Percentiles rank a stretch among this genome's conserved stretches.
Evolutionary conservation across 257 asterid genomes (phyloP).

Genomic region (Petrea volubilis): DNA sequence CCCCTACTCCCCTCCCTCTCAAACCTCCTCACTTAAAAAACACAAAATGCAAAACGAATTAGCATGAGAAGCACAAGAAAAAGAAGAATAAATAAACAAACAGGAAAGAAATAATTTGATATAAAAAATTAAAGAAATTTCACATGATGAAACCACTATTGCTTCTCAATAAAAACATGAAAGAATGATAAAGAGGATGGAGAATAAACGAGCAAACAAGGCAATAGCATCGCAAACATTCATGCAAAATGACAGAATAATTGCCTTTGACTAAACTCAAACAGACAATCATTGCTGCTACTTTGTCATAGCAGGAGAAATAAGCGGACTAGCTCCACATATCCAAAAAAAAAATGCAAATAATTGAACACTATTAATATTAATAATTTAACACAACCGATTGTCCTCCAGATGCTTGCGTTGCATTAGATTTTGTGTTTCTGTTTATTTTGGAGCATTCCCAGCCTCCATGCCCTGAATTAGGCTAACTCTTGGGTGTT

Average conservation of each 20-base stretch:
- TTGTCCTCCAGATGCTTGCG: constrained; percentile 1
- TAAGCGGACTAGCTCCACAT: background rate
- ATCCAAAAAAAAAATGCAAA: no score
- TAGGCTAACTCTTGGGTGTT: background rate
- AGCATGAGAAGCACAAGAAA: background rate
- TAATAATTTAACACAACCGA: background rate
- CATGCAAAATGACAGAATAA: background rate
- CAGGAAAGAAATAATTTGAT: background rate
- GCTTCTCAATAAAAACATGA: background rate
- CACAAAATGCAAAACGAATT: background rate
- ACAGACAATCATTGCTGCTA: background rate
- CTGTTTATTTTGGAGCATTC: background rate
- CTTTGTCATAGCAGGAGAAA: background rate
- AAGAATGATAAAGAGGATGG: background rate
- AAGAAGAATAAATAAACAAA: background rate
- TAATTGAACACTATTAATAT: background rate
- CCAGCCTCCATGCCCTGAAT: background rate
- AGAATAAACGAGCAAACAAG: background rate
- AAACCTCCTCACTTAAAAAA: background rate
- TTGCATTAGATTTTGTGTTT: background rate
- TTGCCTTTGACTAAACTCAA: background rate
- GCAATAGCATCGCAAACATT: background rate
- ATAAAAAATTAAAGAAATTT: background rate
- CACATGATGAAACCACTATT: no score
- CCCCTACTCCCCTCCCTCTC: constrained; percentile 2